These are phyloP conservation scores for Aspergillus biplanus DNA, from an alignment of 495 filamentous ascomycete genomes.

Conservation along the genomic window DNA sequence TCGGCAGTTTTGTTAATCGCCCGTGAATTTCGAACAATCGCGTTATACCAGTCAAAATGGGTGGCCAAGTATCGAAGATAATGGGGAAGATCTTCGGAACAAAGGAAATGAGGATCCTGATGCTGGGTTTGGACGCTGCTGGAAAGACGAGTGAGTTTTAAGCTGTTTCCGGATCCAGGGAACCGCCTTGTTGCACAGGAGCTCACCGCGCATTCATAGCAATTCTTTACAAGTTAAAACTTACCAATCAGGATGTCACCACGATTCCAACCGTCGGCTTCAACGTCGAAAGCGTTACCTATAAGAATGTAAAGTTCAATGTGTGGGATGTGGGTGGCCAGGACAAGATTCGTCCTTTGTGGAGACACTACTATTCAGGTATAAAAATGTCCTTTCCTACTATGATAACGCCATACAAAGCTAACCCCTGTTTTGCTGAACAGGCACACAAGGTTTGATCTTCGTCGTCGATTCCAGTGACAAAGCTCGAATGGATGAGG, in stretches of 20 bases:
- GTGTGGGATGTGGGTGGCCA: conserved; percentile 99
- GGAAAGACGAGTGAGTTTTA: conserved; percentile 84
- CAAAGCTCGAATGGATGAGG: conserved; percentile 84
- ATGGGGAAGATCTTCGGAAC: conserved; percentile 98
- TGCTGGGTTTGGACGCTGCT: conserved; percentile 96
- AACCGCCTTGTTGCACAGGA: background rate
- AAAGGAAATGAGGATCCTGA: conserved; percentile 97
- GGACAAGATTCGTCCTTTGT: conserved; percentile 97
- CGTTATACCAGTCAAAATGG: conserved; percentile 58
- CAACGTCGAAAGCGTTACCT: conserved; percentile 99
- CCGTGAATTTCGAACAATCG: conserved; percentile 18
- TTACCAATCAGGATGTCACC: conserved; percentile 90
- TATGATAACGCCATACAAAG: background rate
- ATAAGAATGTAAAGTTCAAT: conserved; percentile 99
- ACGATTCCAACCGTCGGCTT: conserved; percentile 99
- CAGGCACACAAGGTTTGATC: conserved; percentile 93
- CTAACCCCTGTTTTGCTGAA: conserved; percentile 12
- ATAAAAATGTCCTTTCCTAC: conserved; percentile 30
- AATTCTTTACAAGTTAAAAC: conserved; percentile 99
- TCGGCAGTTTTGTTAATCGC: conserved; percentile 13
- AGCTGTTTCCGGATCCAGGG: background rate
- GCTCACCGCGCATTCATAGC: conserved; percentile 47
- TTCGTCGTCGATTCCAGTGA: conserved; percentile 97
- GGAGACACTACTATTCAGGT: conserved; percentile 99
- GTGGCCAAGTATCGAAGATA: conserved; percentile 81